Conservation (phyloP, 768 basidiomycete genomes). For the Russula brevipes region DNA sequence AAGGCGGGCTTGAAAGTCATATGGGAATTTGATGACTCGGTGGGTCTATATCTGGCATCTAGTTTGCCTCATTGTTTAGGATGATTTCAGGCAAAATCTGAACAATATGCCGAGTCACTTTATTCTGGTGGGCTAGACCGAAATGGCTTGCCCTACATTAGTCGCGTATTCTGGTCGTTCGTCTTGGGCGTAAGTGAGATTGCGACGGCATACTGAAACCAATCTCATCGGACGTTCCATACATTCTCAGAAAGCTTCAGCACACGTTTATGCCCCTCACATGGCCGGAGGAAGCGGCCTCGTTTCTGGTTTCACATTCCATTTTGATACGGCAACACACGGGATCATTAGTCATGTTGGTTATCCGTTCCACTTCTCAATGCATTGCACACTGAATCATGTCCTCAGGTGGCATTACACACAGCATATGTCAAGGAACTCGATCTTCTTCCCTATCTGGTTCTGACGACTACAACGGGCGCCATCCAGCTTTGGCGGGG, state of each 20-base stretch:
- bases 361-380: slow-evolving; percentile 1
- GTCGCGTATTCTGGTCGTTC: slow-evolving; percentile 65
- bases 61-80: background rate
- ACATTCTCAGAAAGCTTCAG: slow-evolving; percentile 44
- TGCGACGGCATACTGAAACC: background rate
- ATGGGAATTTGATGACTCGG: slow-evolving; percentile 55
- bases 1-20: slow-evolving; percentile 37
- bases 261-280: slow-evolving; percentile 50
- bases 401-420: slow-evolving; percentile 48
- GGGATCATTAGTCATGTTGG: slow-evolving; percentile 67
- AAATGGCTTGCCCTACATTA: slow-evolving; percentile 49
- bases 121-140: slow-evolving; percentile 55
- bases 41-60: slow-evolving; percentile 30
- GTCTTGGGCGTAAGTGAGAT: slow-evolving; percentile 42
- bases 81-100: slow-evolving; percentile 37
- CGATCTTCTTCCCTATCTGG: slow-evolving; percentile 39
- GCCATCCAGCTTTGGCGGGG: slow-evolving; percentile 71
- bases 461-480: slow-evolving; percentile 70
- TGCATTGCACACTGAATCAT: background rate
- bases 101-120: slow-evolving; percentile 42
- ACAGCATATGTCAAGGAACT: slow-evolving; percentile 38
- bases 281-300: slow-evolving; percentile 44
- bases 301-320: slow-evolving; percentile 50
- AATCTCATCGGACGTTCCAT: slow-evolving; percentile 5
- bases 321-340: slow-evolving; percentile 59